Evolutionary conservation across 805 yeast species (phyloP).

Genomic region (Saturnispora diversa): DNA sequence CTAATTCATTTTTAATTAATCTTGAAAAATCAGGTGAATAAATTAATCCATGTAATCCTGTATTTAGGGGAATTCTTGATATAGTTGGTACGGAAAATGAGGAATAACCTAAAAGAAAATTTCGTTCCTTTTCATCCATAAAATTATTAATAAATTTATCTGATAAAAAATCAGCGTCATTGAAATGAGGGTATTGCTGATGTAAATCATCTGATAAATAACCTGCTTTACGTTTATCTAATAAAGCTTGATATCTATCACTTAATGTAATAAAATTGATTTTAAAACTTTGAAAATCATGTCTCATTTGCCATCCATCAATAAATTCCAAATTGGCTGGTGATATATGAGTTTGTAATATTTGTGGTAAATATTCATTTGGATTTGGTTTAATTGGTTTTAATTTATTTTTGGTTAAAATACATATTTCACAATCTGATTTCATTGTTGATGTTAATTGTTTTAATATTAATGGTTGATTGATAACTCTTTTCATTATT

Average conservation of each 20-base stretch:
- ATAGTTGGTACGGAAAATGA: slow-evolving; percentile 26
- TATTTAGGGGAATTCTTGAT: slow-evolving; percentile 23
- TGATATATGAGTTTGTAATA: slow-evolving; percentile 18
- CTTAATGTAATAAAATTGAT: slow-evolving; percentile 25
- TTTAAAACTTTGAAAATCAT: slow-evolving; percentile 24
- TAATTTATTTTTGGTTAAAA: slow-evolving; percentile 25
- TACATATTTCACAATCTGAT: slow-evolving; percentile 19
- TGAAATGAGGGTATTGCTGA: slow-evolving; percentile 20
- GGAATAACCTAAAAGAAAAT: slow-evolving; percentile 25
- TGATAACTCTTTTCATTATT: slow-evolving; percentile 22
- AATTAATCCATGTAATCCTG: slow-evolving; percentile 24
- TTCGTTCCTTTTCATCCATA: slow-evolving; percentile 19
- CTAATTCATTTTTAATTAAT: slow-evolving; percentile 16
- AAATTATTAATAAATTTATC: slow-evolving; percentile 18
- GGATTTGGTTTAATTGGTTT: slow-evolving; percentile 14
- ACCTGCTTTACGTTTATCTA: slow-evolving; percentile 23
- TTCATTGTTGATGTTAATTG: slow-evolving; percentile 12
- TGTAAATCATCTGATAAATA: slow-evolving; percentile 15
- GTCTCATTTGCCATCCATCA: slow-evolving; percentile 29
- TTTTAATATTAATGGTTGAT: slow-evolving; percentile 19
- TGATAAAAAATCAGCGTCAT: slow-evolving; percentile 15
- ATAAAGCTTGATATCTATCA: slow-evolving; percentile 18
- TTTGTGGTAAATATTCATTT: slow-evolving; percentile 8
- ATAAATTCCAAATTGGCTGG: slow-evolving; percentile 27
- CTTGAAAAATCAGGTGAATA: slow-evolving; percentile 24